Evolutionary conservation across 257 asterid genomes (phyloP).

Genomic region (Solanum lycopersicoides): DNA sequence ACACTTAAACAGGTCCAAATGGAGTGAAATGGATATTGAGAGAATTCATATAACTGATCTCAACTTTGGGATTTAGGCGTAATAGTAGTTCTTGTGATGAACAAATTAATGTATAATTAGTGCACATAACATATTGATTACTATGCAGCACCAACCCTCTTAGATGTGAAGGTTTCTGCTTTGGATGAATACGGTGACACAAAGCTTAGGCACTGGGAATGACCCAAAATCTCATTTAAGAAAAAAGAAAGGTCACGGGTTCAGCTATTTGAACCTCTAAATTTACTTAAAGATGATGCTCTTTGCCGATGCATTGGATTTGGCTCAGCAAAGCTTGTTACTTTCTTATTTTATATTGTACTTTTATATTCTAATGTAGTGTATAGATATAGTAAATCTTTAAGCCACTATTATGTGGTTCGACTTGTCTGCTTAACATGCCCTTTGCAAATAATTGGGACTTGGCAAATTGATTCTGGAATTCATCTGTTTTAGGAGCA

Average conservation of each 20-base stretch:
- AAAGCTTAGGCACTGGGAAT: neutral
- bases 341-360: neutral
- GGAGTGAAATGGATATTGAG: neutral
- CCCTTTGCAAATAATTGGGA: neutral
- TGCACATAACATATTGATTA: neutral
- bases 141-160: neutral
- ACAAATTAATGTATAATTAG: neutral
- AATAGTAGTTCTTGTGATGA: neutral
- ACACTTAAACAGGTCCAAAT: neutral
- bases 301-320: neutral
- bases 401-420: neutral
- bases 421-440: neutral
- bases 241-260: neutral
- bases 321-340: neutral
- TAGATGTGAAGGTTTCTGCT: neutral
- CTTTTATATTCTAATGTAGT: neutral
- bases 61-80: neutral
- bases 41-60: neutral
- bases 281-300: neutral
- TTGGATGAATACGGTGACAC: neutral
- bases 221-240: neutral
- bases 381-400: neutral
- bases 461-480: neutral
- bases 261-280: neutral
- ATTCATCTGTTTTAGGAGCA: neutral